Evolutionary conservation across 2,329 filamentous ascomycete species (phyloP).

Genomic region (Sporothrix brasiliensis): DNA sequence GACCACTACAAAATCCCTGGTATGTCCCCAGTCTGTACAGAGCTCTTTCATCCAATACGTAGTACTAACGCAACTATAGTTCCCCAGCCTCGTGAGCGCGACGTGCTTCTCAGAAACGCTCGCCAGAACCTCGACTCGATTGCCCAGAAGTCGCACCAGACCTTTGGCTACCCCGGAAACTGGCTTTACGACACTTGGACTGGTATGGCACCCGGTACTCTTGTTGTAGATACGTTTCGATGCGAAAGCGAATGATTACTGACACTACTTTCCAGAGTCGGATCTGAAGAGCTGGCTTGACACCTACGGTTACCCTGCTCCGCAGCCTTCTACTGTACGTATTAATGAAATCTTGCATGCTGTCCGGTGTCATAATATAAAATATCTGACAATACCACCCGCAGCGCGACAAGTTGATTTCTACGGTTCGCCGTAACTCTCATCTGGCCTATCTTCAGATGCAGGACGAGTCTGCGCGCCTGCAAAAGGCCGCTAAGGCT

Average conservation of each 20-base stretch:
- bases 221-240: not conserved
- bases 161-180: constrained; percentile 83
- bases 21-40: constrained; percentile 39
- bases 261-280: constrained; percentile 59
- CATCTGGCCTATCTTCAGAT: constrained; percentile 72
- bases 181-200: constrained; percentile 93
- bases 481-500: constrained; percentile 65
- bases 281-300: constrained; percentile 95
- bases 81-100: constrained; percentile 83
- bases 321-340: constrained; percentile 70
- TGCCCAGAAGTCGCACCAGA: constrained; percentile 75
- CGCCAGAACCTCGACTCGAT: constrained; percentile 79
- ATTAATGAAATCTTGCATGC: not conserved
- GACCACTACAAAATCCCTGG: constrained; percentile 82
- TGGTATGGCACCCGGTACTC: constrained; percentile 38
- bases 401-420: constrained; percentile 81
- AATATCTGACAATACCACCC: not conserved
- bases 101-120: constrained; percentile 74
- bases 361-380: not conserved
- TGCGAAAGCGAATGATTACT: not conserved
- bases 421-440: constrained; percentile 86
- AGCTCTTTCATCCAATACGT: not conserved
- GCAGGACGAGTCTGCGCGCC: constrained; percentile 62
- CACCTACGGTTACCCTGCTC: constrained; percentile 79
- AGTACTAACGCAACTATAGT: constrained; percentile 47